Conservation (phyloP, 495 filamentous ascomycete species). For the Parathielavia appendiculata region DNA sequence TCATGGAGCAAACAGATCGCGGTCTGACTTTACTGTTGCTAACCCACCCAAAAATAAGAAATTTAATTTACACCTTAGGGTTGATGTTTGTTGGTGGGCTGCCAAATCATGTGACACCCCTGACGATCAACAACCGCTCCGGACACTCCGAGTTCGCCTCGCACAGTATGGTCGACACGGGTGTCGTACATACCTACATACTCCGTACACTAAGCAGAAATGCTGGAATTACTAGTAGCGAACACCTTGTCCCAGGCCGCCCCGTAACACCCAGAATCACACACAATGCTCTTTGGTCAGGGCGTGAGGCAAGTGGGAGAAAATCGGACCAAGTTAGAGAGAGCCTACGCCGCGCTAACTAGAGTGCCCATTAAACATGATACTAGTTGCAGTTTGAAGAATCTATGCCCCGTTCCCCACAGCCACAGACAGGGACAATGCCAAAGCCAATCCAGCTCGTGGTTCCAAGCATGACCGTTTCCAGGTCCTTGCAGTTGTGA, state of each 20-base stretch:
- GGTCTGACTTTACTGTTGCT: no score
- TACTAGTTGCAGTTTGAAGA: slow-evolving; percentile 11
- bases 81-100: background rate
- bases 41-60: no score
- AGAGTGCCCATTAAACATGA: slow-evolving; percentile 26
- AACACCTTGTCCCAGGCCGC: no score
- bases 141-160: background rate
- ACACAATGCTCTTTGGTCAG: background rate
- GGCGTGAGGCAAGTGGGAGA: background rate
- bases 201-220: no score
- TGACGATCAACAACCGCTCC: background rate
- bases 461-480: background rate
- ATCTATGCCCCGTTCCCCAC: slow-evolving; percentile 9
- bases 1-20: no score
- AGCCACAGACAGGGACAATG: background rate
- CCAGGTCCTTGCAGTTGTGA: background rate
- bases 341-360: slow-evolving; percentile 21
- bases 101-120: slow-evolving; percentile 7
- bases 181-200: no score
- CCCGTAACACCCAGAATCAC: background rate
- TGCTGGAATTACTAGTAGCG: no score
- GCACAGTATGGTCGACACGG: no score
- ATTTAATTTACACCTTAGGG: background rate
- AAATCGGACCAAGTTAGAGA: background rate
- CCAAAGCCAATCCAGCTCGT: no score